These are phyloP conservation scores for Ganoderma lucidum DNA, from an alignment of 1,284 basidiomycete species.

Conservation along the genomic window DNA sequence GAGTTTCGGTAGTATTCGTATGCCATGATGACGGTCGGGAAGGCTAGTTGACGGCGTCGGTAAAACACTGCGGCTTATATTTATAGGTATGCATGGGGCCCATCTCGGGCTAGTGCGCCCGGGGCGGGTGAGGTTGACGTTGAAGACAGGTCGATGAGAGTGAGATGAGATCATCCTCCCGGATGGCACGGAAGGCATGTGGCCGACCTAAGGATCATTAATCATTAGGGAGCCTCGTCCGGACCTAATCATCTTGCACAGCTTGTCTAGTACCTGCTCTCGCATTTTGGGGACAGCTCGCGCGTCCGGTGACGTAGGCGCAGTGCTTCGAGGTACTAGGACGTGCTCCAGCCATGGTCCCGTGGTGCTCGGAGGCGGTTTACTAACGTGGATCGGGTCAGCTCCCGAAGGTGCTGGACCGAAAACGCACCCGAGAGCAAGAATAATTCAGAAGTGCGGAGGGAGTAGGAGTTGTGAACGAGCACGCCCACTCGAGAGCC, in stretches of 20 bases:
- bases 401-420: not conserved
- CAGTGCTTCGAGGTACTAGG: not conserved
- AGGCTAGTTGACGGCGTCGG: not conserved
- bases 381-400: not conserved
- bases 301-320: not conserved
- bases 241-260: slow-evolving; percentile 4
- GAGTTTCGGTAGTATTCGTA: slow-evolving; percentile 37
- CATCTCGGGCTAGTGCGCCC: not conserved
- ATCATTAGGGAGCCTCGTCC: not conserved
- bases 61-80: not conserved
- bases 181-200: not conserved
- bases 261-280: not conserved
- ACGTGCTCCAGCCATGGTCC: not conserved
- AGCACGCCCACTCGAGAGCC: not conserved
- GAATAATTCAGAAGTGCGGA: not conserved
- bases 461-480: not conserved
- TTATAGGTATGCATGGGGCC: not conserved
- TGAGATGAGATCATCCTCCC: not conserved
- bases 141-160: not conserved
- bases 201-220: not conserved
- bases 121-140: not conserved
- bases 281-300: not conserved
- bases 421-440: not conserved
- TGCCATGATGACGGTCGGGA: slow-evolving; percentile 12
- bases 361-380: not conserved